Evolutionary conservation across 345 rosid genomes (phyloP), one percentile per base, ranked within the genome.

Genomic region (Bruguiera parviflora): DNA sequence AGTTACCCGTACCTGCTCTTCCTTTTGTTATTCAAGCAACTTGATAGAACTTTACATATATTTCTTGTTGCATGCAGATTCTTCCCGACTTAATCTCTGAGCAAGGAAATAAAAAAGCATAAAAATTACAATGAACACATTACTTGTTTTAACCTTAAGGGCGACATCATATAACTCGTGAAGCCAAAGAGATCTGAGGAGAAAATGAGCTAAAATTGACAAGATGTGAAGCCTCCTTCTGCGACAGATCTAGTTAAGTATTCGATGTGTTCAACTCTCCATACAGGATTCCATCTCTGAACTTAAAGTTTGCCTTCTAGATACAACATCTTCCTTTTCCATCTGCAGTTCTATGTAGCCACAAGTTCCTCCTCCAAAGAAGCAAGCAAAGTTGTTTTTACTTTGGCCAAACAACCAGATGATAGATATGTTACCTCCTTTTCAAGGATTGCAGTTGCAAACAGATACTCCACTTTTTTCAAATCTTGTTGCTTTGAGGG

Each of bases 1-100:
- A 6, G 57, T 29, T 83, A 89, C 97, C 94, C 85, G 78, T 66
- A 90, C 97, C 68, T 88, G 81, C 74, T 91, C 97, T 74, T 94
- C 92, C 84, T 91, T 91, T 76, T 88, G 94, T 80, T 86, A 84
- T 75, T 77, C 78, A 83, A 88, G 73, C 61, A 77, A 73, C 65
- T 79, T 78, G 27, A 83, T 75, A 33, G 82, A 77, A 68, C 64
- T 74, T 81, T 89, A 90, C 84, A 82, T 39, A 58, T 80, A 76
- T 77, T 83, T 77, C 75, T 85, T 86, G 31, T 79, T 73, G 52
- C 83, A 78, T 58, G 73, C 82, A 71, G 89, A 85, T 76, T 75
- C 83, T 71, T 89, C 96, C 81, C 89, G 79, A 69, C 63, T 78
- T 47, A 75, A 77, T 77, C 60, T 78, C 97, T 91, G 82, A 31